These are phyloP conservation scores for Fusarium nanum DNA, from an alignment of 2,329 filamentous ascomycete genomes.

Conservation along the genomic window DNA sequence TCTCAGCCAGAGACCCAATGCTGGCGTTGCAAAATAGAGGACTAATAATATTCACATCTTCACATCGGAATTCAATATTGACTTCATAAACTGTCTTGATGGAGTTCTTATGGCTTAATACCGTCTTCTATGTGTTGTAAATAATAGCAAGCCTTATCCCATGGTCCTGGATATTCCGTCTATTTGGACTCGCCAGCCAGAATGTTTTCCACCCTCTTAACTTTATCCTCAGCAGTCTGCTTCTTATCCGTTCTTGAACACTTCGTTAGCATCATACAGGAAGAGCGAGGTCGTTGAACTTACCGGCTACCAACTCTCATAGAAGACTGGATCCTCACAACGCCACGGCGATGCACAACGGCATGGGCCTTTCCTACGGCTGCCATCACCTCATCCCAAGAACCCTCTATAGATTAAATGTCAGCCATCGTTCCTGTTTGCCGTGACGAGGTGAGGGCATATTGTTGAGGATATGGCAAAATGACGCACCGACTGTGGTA, in stretches of 20 bases:
- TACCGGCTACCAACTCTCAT: constrained; percentile 86
- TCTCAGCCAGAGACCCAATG: not conserved
- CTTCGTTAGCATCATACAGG: not conserved
- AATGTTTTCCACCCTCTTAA: constrained; percentile 69
- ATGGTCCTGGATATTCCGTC: not conserved
- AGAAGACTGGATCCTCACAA: constrained; percentile 86
- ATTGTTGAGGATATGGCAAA: constrained; percentile 4
- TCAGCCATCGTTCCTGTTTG: not conserved
- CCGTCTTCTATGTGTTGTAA: not conserved
- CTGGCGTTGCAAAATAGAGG: not conserved
- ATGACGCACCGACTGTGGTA: constrained; percentile 83
- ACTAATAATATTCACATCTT: not conserved
- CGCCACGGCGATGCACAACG: constrained; percentile 79
- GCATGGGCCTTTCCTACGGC: constrained; percentile 88
- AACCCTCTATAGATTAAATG: constrained; percentile 73
- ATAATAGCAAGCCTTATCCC: not conserved
- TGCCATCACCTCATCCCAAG: constrained; percentile 88
- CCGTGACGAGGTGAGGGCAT: not conserved
- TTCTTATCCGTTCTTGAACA: constrained; percentile 79
- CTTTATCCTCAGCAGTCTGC: constrained; percentile 85
- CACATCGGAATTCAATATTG: not conserved
- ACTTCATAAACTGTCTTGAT: not conserved
- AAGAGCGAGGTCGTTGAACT: constrained; percentile 43
- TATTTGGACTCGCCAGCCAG: constrained; percentile 49
- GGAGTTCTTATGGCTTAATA: too few species aligned